Conservation (phyloP, 352 stramenopile genomes). For the Pythium brachiatum region DNA sequence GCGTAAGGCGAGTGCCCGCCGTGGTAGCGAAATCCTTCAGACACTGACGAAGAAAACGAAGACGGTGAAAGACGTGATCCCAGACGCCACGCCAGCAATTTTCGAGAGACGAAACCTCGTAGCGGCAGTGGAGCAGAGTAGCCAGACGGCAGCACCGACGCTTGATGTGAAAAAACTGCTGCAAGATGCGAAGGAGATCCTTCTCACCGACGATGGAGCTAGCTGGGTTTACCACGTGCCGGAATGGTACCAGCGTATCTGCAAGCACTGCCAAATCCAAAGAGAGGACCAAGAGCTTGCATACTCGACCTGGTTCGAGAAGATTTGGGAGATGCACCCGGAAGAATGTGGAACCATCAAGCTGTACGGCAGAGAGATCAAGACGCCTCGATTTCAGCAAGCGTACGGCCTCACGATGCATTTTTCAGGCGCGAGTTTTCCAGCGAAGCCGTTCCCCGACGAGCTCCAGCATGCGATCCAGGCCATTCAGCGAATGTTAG, state of each 20-base stretch:
- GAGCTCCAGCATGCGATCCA: conserved; percentile 40
- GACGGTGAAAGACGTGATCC: not conserved
- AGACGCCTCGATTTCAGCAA: conserved; percentile 70
- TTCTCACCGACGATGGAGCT: conserved; percentile 26
- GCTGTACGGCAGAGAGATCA: conserved; percentile 59
- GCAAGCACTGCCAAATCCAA: not conserved
- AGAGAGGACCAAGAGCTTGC: not conserved
- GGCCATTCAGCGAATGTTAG: conserved; percentile 43
- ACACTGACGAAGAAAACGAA: not conserved
- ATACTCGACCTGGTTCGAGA: conserved; percentile 23
- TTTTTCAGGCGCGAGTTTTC: conserved; percentile 62
- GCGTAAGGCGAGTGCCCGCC: not conserved
- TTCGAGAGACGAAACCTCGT: conserved; percentile 6
- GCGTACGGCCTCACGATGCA: conserved; percentile 50
- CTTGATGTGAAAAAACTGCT: not conserved
- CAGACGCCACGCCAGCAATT: not conserved
- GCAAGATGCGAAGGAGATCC: conserved; percentile 12
- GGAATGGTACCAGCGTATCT: conserved; percentile 48
- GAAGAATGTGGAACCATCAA: conserved; percentile 56
- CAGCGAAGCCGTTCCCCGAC: conserved; percentile 39
- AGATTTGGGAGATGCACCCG: conserved; percentile 63
- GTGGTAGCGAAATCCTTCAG: not conserved
- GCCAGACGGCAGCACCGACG: not conserved
- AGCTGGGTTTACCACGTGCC: conserved; percentile 69
- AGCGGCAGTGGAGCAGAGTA: conserved; percentile 9